phyloP scores from a whole-genome alignment of 2,329 filamentous ascomycete genomes.

The Orbilia blumenaviensis region DNA sequence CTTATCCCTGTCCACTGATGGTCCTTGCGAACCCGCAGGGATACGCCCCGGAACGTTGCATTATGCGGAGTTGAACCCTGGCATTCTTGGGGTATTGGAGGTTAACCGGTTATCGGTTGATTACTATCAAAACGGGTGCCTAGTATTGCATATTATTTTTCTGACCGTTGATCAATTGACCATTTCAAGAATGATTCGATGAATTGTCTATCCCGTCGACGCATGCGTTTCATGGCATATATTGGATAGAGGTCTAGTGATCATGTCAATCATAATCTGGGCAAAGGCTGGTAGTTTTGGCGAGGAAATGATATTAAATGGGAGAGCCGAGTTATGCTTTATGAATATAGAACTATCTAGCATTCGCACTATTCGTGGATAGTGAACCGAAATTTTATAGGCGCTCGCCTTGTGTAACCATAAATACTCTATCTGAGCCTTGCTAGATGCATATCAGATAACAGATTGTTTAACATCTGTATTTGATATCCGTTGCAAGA shows the following conservation, averaged over 20 bases:
- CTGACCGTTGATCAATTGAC: conserved; percentile 12
- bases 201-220: background rate
- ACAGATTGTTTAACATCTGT: background rate
- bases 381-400: no score
- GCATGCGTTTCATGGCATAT: conserved; percentile 4
- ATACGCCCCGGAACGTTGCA: background rate
- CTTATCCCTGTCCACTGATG: background rate
- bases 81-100: background rate
- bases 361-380: no score
- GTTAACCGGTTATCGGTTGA: conserved; percentile 7
- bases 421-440: no score
- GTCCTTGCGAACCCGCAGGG: background rate
- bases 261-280: background rate
- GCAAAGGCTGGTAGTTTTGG: background rate
- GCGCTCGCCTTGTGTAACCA: conserved; percentile 3
- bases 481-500: no score
- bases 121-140: conserved; percentile 8
- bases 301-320: background rate
- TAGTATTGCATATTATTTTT: conserved; percentile 10
- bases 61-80: conserved; percentile 12
- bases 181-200: background rate
- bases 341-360: no score
- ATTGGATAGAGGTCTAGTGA: conserved; percentile 6
- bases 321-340: no score
- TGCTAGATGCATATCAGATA: background rate